Conservation (phyloP, 2,329 filamentous ascomycete species). For the Emergomyces pasteurianus region DNA sequence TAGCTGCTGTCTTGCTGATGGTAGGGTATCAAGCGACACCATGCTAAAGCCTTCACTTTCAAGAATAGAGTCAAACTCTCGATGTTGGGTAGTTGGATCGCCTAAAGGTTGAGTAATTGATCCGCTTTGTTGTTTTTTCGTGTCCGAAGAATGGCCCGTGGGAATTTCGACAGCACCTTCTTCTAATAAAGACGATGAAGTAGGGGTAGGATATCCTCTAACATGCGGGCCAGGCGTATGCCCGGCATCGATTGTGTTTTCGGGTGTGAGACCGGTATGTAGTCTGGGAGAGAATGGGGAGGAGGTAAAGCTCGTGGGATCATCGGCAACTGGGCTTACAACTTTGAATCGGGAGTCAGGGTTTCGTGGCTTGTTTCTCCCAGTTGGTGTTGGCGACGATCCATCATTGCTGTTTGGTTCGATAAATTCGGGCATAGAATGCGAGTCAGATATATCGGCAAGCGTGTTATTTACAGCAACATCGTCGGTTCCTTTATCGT, state of each 20-base stretch:
- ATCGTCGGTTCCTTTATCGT: conserved; percentile 16
- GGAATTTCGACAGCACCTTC: conserved; percentile 19
- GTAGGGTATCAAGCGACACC: conserved; percentile 43
- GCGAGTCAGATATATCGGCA: background rate
- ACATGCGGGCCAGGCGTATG: conserved; percentile 20
- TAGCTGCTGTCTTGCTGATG: conserved; percentile 35
- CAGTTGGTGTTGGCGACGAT: background rate
- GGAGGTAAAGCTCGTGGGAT: conserved; percentile 18
- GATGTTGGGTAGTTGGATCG: conserved; percentile 31
- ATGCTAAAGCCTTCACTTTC: conserved; percentile 48
- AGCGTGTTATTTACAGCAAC: background rate
- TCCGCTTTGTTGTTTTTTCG: background rate
- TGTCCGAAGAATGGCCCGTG: background rate
- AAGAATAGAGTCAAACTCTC: conserved; percentile 43
- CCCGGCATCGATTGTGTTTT: conserved; percentile 23
- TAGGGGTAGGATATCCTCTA: conserved; percentile 29
- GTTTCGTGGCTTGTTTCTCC: background rate
- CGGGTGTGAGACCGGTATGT: conserved; percentile 17
- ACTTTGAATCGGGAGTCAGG: background rate
- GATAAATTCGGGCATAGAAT: background rate
- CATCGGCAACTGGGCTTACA: background rate
- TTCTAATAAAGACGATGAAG: conserved; percentile 27
- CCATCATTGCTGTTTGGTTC: background rate
- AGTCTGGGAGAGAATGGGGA: conserved; percentile 22
- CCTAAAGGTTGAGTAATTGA: conserved; percentile 1